Conservation (phyloP, 2,329 filamentous ascomycete species). For the Rutstroemia sp. region DNA sequence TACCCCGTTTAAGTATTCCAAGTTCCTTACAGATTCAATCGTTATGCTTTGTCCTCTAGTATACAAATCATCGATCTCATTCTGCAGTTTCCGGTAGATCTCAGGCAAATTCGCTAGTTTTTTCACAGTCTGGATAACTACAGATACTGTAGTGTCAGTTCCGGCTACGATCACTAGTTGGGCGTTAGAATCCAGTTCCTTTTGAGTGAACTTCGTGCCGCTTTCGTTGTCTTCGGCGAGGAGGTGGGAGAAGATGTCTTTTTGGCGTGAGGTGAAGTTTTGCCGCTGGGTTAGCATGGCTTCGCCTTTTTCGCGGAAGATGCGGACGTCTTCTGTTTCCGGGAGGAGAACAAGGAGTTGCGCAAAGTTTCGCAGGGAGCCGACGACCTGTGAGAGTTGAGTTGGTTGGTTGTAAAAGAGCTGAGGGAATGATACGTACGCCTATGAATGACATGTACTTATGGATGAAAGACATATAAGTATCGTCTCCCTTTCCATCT, state of each 20-base stretch:
- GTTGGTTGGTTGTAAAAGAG: background rate
- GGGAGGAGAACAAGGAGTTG: constrained; percentile 12
- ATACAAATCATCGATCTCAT: constrained; percentile 10
- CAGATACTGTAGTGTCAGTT: constrained; percentile 9
- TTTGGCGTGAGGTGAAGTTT: constrained; percentile 7
- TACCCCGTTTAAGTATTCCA: constrained; percentile 13
- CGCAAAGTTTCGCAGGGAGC: constrained; percentile 9
- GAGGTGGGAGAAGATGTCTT: constrained; percentile 15
- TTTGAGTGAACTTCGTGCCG: constrained; percentile 9
- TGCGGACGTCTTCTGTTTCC: constrained; percentile 7
- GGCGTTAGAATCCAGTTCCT: constrained; percentile 13
- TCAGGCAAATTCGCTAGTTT: constrained; percentile 3
- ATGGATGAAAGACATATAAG: constrained; percentile 15
- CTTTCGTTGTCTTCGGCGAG: constrained; percentile 6
- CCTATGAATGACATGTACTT: constrained; percentile 10
- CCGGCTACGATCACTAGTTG: constrained; percentile 14
- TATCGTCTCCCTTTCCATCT: constrained; percentile 11
- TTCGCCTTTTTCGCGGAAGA: constrained; percentile 10
- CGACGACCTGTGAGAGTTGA: constrained; percentile 3
- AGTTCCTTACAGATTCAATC: constrained; percentile 6
- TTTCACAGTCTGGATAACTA: constrained; percentile 5
- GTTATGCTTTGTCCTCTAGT: background rate
- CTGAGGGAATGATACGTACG: background rate
- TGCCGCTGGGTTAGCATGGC: constrained; percentile 10
- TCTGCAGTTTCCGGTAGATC: constrained; percentile 11